phyloP scores from a whole-genome alignment of 805 yeast species.

The Candida jianshihensis region DNA sequence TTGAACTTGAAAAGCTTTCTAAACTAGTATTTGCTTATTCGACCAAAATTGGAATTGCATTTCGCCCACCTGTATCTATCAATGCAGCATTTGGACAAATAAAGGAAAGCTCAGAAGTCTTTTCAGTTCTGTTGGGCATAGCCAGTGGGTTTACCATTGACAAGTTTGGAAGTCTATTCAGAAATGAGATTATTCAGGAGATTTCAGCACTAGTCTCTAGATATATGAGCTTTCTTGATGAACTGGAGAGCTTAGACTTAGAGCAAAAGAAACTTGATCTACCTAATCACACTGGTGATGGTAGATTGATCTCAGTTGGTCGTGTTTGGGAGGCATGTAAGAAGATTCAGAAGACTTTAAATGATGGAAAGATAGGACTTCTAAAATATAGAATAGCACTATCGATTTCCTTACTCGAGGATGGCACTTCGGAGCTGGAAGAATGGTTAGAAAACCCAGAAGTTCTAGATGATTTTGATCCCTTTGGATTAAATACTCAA shows the following conservation, averaged over 20 bases:
- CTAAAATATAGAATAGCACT: slow-evolving; percentile 40
- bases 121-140: slow-evolving; percentile 40
- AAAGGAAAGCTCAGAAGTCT: slow-evolving; percentile 36
- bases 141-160: slow-evolving; percentile 34
- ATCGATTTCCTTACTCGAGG: slow-evolving; percentile 43
- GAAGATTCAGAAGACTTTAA: slow-evolving; percentile 31
- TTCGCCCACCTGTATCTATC: slow-evolving; percentile 48
- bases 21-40: slow-evolving; percentile 64
- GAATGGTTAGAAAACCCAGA: slow-evolving; percentile 66
- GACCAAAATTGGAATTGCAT: slow-evolving; percentile 69
- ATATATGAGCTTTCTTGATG: slow-evolving; percentile 17
- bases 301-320: slow-evolving; percentile 54
- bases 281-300: slow-evolving; percentile 19
- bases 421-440: slow-evolving; percentile 58
- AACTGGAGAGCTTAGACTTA: slow-evolving; percentile 18
- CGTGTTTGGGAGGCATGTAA: slow-evolving; percentile 69
- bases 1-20: slow-evolving; percentile 52
- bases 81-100: slow-evolving; percentile 45
- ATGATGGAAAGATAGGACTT: slow-evolving; percentile 47
- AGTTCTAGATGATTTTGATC: slow-evolving; percentile 38
- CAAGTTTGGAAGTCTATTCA: slow-evolving; percentile 26
- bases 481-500: slow-evolving; percentile 36
- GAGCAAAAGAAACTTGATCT: slow-evolving; percentile 11
- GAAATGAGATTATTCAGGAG: slow-evolving; percentile 14
- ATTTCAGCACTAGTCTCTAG: slow-evolving; percentile 12